Conservation (phyloP, 441 rosid species). For the Jatropha multifida region DNA sequence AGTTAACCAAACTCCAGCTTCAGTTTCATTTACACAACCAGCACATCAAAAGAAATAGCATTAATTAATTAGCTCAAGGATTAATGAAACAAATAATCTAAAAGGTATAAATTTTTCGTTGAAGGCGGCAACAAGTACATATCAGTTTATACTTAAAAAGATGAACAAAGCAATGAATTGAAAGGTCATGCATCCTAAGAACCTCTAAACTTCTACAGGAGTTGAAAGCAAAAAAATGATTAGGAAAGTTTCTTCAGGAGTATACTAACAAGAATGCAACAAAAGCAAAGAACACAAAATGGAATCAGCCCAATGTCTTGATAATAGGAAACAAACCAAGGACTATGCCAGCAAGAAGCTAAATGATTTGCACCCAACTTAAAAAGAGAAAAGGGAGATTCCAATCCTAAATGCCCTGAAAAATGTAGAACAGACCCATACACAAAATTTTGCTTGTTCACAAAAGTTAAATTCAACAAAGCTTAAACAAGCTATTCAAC, state of each 20-base stretch:
- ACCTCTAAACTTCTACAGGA: not conserved
- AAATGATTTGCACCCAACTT: not conserved
- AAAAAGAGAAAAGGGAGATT: not conserved
- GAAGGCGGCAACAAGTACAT: not conserved
- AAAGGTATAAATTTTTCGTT: not conserved
- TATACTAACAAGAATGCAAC: not conserved
- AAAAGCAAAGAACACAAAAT: not conserved
- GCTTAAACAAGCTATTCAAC: not conserved
- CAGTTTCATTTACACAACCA: not conserved
- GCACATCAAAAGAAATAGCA: not conserved
- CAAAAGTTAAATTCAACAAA: not conserved
- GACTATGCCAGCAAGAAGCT: no score
- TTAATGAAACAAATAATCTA: not conserved
- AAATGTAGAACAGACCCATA: not conserved
- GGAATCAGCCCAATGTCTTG: no score
- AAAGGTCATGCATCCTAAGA: not conserved
- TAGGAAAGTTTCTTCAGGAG: not conserved
- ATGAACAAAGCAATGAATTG: not conserved
- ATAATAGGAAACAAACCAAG: no score
- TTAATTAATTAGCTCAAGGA: not conserved
- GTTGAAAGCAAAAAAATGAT: not conserved
- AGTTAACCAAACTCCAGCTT: not conserved
- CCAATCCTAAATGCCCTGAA: not conserved
- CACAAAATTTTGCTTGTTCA: not conserved
- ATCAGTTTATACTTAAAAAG: not conserved